Evolutionary conservation across 2,329 filamentous ascomycete species (phyloP).

Genomic region (Aspergillus transmontanensis): DNA sequence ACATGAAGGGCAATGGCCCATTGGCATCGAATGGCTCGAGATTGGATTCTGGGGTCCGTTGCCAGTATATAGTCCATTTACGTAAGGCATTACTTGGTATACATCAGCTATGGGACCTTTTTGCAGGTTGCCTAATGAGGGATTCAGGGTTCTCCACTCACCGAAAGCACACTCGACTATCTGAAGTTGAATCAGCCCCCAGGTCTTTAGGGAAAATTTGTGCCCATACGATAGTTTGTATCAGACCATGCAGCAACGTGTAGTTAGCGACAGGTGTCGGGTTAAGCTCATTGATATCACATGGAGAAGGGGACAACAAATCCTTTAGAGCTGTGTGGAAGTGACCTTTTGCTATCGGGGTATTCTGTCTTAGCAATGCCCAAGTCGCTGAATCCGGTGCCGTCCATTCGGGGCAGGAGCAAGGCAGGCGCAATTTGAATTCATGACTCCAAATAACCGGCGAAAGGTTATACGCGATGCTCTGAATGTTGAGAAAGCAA

Average conservation of each 20-base stretch:
- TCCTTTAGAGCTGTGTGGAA: not conserved
- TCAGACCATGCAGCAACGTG: constrained; percentile 6
- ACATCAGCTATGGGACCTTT: not conserved
- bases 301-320: not conserved
- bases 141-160: not conserved
- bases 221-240: not conserved
- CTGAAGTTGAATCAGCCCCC: not conserved
- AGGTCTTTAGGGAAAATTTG: not conserved
- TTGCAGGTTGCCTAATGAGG: not conserved
- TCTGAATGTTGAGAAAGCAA: constrained; percentile 10
- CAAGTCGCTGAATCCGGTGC: constrained; percentile 8
- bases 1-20: constrained; percentile 12
- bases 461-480: constrained; percentile 4
- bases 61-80: constrained; percentile 9
- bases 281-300: not conserved
- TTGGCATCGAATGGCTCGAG: constrained; percentile 9
- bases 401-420: constrained; percentile 11
- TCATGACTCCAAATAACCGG: constrained; percentile 4
- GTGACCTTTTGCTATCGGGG: not conserved
- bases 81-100: not conserved
- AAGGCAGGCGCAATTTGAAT: constrained; percentile 8
- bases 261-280: constrained; percentile 8
- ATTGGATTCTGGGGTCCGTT: constrained; percentile 13
- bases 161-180: not conserved
- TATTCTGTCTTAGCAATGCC: constrained; percentile 1